phyloP scores from a whole-genome alignment of 768 basidiomycete species.

The Lactarius sanguifluus region DNA sequence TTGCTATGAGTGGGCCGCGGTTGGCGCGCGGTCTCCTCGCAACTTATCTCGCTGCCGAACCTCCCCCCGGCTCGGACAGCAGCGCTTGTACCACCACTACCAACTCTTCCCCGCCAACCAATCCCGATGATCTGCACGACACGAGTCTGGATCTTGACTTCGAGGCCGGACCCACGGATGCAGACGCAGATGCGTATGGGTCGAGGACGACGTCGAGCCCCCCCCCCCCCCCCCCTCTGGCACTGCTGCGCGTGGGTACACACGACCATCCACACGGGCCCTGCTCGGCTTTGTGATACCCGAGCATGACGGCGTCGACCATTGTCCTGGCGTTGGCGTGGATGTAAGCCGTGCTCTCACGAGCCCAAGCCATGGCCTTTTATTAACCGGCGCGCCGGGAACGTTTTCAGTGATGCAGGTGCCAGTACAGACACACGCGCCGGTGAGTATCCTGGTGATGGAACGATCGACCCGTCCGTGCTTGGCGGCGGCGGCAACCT shows the following conservation, averaged over 20 bases:
- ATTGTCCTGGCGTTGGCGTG: neutral
- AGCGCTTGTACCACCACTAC: neutral
- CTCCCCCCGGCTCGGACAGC: neutral
- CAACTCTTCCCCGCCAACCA: too few species aligned
- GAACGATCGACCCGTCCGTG: conserved; percentile 27
- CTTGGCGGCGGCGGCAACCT: conserved; percentile 14
- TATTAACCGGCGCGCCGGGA: conserved; percentile 4
- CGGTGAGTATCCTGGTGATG: conserved; percentile 17
- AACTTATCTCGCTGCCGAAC: neutral
- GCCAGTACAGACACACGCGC: neutral
- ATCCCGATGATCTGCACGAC: neutral
- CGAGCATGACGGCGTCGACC: neutral
- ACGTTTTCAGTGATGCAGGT: neutral
- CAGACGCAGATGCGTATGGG: too few species aligned
- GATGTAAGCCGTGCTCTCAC: too few species aligned
- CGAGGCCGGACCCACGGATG: neutral
- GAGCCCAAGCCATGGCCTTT: neutral
- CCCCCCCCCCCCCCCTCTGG: neutral
- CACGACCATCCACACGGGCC: conserved; percentile 13
- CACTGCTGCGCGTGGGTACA: neutral
- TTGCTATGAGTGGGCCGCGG: conserved; percentile 18
- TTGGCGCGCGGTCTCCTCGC: conserved; percentile 24
- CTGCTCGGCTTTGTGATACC: conserved; percentile 14
- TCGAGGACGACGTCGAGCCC: neutral
- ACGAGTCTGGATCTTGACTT: neutral